A percentile compares a stretch with the other conserved stretches of the same genome.
Conservation (phyloP, 345 rosid genomes). For the Salix suchowensis region DNA sequence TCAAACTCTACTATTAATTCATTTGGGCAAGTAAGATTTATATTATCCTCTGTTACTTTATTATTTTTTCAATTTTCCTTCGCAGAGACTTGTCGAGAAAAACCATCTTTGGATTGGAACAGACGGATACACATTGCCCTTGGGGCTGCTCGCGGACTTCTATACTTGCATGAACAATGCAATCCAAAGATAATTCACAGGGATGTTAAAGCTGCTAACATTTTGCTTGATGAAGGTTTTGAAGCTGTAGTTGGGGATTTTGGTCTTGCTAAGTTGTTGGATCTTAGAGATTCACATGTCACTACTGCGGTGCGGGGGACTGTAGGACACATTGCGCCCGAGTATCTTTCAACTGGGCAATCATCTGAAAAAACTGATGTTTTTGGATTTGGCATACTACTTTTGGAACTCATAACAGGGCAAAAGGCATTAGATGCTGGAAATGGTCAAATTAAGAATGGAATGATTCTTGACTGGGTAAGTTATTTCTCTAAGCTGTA, state of each 20-base stretch:
- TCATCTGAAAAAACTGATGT: constrained; percentile 95
- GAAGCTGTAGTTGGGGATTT: constrained; percentile 97
- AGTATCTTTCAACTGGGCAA: constrained; percentile 95
- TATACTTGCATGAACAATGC: constrained; percentile 92
- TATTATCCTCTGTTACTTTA: not conserved
- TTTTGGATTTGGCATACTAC: constrained; percentile 87
- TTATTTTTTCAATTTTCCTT: constrained; percentile 3
- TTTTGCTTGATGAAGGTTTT: constrained; percentile 79
- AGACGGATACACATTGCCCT: constrained; percentile 60
- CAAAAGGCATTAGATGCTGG: constrained; percentile 84
- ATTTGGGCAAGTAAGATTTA: too few relatives aligned
- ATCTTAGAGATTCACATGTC: constrained; percentile 80
- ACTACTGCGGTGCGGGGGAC: constrained; percentile 96
- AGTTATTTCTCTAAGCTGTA: constrained; percentile 13
- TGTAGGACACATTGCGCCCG: constrained; percentile 92
- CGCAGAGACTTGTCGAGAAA: constrained; percentile 51
- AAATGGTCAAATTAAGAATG: constrained; percentile 78
- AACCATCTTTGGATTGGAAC: constrained; percentile 81
- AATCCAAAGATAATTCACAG: constrained; percentile 91
- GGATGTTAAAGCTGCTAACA: constrained; percentile 96
- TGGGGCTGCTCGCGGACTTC: constrained; percentile 90
- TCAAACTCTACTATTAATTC: too few relatives aligned
- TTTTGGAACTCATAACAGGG: constrained; percentile 91
- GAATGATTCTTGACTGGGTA: constrained; percentile 89
- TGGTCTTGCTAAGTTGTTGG: constrained; percentile 86